These are phyloP conservation scores for Penicillium ochrochloron DNA, from an alignment of 495 filamentous ascomycete species.

Conservation along the genomic window DNA sequence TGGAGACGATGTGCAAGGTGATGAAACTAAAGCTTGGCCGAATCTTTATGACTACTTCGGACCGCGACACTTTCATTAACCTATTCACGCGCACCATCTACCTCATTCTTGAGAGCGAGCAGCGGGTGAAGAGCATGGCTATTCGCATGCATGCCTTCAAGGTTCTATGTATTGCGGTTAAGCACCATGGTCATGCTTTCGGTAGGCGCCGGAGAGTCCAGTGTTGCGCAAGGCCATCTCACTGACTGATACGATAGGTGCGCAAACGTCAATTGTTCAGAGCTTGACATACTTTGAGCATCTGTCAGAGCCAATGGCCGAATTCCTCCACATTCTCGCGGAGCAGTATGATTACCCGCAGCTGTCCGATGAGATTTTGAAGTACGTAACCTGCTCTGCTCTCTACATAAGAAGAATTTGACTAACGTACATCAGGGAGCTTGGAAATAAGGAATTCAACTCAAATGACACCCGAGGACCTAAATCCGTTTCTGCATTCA, in stretches of 20 bases:
- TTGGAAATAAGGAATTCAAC: slow-evolving; percentile 97
- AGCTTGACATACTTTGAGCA: slow-evolving; percentile 98
- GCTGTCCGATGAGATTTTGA: slow-evolving; percentile 88
- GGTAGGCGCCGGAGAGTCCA: slow-evolving; percentile 56
- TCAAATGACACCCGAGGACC: slow-evolving; percentile 93
- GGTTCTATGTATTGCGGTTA: slow-evolving; percentile 93
- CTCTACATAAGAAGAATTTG: not conserved
- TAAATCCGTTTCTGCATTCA: slow-evolving; percentile 97
- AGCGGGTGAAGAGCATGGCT: slow-evolving; percentile 85
- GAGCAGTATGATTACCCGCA: slow-evolving; percentile 99
- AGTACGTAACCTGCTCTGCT: slow-evolving; percentile 36
- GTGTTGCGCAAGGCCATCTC: too few relatives aligned
- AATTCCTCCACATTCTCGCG: slow-evolving; percentile 92
- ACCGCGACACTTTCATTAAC: slow-evolving; percentile 91
- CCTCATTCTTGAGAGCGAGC: slow-evolving; percentile 90
- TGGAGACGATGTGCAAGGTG: slow-evolving; percentile 95
- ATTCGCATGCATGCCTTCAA: slow-evolving; percentile 98
- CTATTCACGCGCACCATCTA: slow-evolving; percentile 95
- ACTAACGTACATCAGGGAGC: slow-evolving; percentile 63
- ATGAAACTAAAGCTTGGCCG: slow-evolving; percentile 89
- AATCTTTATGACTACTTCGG: slow-evolving; percentile 95
- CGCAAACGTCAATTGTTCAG: slow-evolving; percentile 96
- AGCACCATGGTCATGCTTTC: slow-evolving; percentile 97
- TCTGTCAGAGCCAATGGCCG: slow-evolving; percentile 96
- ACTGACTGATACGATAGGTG: slow-evolving; percentile 60